Conservation (phyloP, 2,329 filamentous ascomycete species). For the Colletotrichum agaves region DNA sequence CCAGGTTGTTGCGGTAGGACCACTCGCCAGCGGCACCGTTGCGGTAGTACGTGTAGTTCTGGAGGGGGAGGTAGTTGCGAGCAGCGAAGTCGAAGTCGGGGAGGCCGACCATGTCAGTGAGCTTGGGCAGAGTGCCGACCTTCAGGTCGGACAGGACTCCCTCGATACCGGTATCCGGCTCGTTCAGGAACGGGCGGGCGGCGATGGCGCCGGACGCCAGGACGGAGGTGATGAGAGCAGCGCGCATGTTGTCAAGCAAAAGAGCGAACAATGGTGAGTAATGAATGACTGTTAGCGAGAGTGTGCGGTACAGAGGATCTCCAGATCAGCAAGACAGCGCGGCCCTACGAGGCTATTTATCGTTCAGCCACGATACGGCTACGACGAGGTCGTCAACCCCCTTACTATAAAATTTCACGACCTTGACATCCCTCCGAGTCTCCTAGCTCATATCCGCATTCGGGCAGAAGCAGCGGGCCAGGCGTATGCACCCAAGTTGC, state of each 20-base stretch:
- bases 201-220: slow-evolving; percentile 51
- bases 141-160: slow-evolving; percentile 48
- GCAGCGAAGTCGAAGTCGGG: slow-evolving; percentile 66
- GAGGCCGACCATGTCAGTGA: slow-evolving; percentile 58
- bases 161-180: slow-evolving; percentile 59
- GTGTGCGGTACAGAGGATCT: slow-evolving; percentile 13
- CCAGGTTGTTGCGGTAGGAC: slow-evolving; percentile 67
- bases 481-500: not conserved
- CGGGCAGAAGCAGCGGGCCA: slow-evolving; percentile 18
- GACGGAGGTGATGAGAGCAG: slow-evolving; percentile 41
- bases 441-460: slow-evolving; percentile 20
- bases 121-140: slow-evolving; percentile 51
- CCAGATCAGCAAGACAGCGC: not conserved
- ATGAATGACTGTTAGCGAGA: slow-evolving; percentile 1
- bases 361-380: not conserved
- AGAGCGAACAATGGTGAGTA: slow-evolving; percentile 26
- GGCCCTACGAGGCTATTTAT: slow-evolving; percentile 30
- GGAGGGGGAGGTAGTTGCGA: slow-evolving; percentile 56
- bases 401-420: not conserved
- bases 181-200: slow-evolving; percentile 56
- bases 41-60: slow-evolving; percentile 67
- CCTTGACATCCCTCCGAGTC: slow-evolving; percentile 6
- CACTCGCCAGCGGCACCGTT: slow-evolving; percentile 66
- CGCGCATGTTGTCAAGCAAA: slow-evolving; percentile 41
- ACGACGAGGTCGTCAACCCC: not conserved